Evolutionary conservation across 805 yeast species (phyloP), one percentile per base, ranked within the genome.

Genomic region (Spathaspora arborariae): DNA sequence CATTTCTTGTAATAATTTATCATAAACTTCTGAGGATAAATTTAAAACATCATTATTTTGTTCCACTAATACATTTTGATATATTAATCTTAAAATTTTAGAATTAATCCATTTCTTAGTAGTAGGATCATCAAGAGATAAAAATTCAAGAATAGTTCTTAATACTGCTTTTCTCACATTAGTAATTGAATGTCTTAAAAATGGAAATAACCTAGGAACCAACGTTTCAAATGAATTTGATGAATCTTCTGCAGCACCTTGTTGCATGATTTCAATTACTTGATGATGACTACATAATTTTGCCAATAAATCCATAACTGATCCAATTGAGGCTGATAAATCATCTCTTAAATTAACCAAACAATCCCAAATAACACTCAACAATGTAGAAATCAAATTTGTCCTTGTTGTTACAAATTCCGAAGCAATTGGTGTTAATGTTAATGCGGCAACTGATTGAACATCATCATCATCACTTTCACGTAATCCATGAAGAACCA

Each of bases 361-460:
- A 45, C 95, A 88, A 44, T 81, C 84, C 99, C 99, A 94, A n/a
- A 94, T 82, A 2, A 90, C 94, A 10, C 78, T 75, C 26, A 80
- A 66, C 18, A 80, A 62, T 15, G 77, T 67, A 45, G 72, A 74
- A 3, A 79, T 74, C 20, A 82, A 61, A 34, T 71, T 72, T 16
- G 76, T 69, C 45, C 83, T 79, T 39, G 85, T 68, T 34, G 76
- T 71, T n/a, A 91, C 91, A 63, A 92, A 88, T 52, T 88, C 88
- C n/a, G 77, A 73, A 1, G 96, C 90, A 41, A 94, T 88, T 3
- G 99, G 99, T 0, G 92, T 75, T 44, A 94, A 70, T 1, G 96
- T 89, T 2, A 96, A 86, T 0, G 99, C 98, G 20, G 96, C 90
- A 40, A 92, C 97, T 7, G 97, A 90, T 63, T 95, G 97, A 20